Conservation (phyloP, 1,284 basidiomycete species). For the Fomitopsis schrenkii region DNA sequence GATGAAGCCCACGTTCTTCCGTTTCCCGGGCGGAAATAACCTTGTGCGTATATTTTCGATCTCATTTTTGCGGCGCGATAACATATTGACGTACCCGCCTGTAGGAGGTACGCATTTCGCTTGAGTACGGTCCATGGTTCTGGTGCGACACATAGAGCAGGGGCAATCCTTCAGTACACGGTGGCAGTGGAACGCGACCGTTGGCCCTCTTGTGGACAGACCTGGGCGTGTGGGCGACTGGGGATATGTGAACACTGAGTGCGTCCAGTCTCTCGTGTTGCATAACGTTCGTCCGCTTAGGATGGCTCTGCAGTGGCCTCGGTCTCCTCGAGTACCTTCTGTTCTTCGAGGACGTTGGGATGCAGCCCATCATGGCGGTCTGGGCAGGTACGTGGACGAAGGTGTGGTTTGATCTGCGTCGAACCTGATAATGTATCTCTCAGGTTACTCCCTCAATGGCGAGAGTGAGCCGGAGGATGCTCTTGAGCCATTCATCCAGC, state of each 20-base stretch:
- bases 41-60: slow-evolving; percentile 30
- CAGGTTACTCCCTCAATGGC: slow-evolving; percentile 54
- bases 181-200: slow-evolving; percentile 69
- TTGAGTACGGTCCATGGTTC: not conserved
- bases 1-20: slow-evolving; percentile 61
- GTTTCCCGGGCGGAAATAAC: slow-evolving; percentile 64
- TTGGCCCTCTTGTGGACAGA: slow-evolving; percentile 43
- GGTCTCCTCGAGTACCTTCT: slow-evolving; percentile 64
- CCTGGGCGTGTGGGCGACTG: slow-evolving; percentile 59
- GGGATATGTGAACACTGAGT: slow-evolving; percentile 57
- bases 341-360: slow-evolving; percentile 60
- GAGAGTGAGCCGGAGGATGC: slow-evolving; percentile 46
- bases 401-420: not conserved
- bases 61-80: slow-evolving; percentile 12
- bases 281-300: slow-evolving; percentile 5
- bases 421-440: not conserved
- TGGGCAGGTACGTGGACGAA: slow-evolving; percentile 47
- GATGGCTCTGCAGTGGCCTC: slow-evolving; percentile 42
- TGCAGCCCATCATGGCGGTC: slow-evolving; percentile 68
- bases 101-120: slow-evolving; percentile 34
- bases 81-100: not conserved
- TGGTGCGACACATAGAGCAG: slow-evolving; percentile 21
- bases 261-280: not conserved
- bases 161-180: slow-evolving; percentile 49
- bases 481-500: slow-evolving; percentile 60